Evolutionary conservation across 1,139 yeast genomes (phyloP).

Genomic region (Yamadazyma oceani): DNA sequence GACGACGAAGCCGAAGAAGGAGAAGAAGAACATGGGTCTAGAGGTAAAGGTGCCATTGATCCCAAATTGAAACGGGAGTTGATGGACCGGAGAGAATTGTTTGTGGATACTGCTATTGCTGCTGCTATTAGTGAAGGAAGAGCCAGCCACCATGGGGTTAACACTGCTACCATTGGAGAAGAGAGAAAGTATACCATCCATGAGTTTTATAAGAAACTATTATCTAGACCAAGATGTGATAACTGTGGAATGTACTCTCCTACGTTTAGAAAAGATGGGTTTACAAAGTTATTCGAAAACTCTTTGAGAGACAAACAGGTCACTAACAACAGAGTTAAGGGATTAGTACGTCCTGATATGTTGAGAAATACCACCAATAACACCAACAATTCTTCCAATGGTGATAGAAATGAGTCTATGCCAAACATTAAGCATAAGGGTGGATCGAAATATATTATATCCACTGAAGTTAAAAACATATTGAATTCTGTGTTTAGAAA

Average conservation of each 20-base stretch:
- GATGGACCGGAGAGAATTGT: conserved; percentile 61
- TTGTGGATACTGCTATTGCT: conserved; percentile 68
- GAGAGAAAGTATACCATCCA: conserved; percentile 79
- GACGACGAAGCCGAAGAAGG: conserved; percentile 31
- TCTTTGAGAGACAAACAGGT: conserved; percentile 79
- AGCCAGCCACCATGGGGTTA: conserved; percentile 63
- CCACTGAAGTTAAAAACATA: conserved; percentile 82
- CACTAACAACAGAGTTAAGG: conserved; percentile 79
- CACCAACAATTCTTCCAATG: conserved; percentile 10
- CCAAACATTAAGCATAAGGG: conserved; percentile 55
- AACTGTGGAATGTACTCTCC: conserved; percentile 97
- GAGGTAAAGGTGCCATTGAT: conserved; percentile 27
- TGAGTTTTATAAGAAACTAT: conserved; percentile 70
- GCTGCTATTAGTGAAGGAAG: conserved; percentile 79
- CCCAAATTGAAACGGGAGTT: conserved; percentile 47
- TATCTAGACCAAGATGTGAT: conserved; percentile 84
- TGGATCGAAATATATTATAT: conserved; percentile 81
- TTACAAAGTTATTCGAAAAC: conserved; percentile 86
- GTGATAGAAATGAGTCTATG: conserved; percentile 24
- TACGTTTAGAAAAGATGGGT: conserved; percentile 91
- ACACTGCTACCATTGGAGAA: conserved; percentile 82
- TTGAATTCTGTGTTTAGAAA: conserved; percentile 70
- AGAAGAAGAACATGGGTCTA: conserved; percentile 35
- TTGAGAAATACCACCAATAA: conserved; percentile 29
- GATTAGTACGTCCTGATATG: conserved; percentile 72